Evolutionary conservation across 371 early-diverging fungal genomes (phyloP).

Genomic region (Thermomucor indicae-seudaticae): DNA sequence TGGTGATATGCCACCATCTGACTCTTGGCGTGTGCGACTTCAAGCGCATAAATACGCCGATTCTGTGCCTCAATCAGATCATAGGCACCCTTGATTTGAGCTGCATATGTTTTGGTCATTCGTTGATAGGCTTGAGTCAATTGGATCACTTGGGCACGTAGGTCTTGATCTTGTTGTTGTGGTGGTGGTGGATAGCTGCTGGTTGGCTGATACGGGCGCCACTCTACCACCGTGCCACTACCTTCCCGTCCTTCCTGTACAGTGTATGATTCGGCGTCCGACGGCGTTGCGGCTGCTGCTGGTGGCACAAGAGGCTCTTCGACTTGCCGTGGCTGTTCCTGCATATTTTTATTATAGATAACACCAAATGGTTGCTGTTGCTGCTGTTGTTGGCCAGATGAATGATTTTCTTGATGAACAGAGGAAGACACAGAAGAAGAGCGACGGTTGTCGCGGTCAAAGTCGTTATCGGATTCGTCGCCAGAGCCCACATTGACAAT

Average conservation of each 20-base stretch:
- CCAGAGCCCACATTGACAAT: slow-evolving; percentile 32
- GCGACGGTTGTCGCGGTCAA: slow-evolving; percentile 10
- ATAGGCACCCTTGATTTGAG: slow-evolving; percentile 11
- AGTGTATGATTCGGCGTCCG: neutral
- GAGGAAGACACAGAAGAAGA: slow-evolving; percentile 16
- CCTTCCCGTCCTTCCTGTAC: neutral
- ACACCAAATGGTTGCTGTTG: too few species aligned
- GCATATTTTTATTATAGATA: neutral
- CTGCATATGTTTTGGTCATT: slow-evolving; percentile 5
- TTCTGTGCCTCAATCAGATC: slow-evolving; percentile 10
- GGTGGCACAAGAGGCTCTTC: neutral
- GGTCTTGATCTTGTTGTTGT: slow-evolving; percentile 10
- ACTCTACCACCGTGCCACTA: neutral
- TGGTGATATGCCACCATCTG: neutral
- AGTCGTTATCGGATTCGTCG: slow-evolving; percentile 31
- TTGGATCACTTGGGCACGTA: slow-evolving; percentile 7
- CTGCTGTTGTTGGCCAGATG: too few species aligned
- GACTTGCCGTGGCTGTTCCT: slow-evolving; percentile 1
- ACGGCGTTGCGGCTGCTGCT: neutral
- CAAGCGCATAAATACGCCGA: slow-evolving; percentile 9
- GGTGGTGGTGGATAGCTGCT: slow-evolving; percentile 1
- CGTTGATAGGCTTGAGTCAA: slow-evolving; percentile 10
- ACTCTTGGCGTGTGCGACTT: slow-evolving; percentile 1
- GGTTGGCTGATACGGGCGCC: too few species aligned
- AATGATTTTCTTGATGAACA: slow-evolving; percentile 4